These are phyloP conservation scores for Thelonectria olida DNA, from an alignment of 2,329 filamentous ascomycete genomes.

Conservation along the genomic window DNA sequence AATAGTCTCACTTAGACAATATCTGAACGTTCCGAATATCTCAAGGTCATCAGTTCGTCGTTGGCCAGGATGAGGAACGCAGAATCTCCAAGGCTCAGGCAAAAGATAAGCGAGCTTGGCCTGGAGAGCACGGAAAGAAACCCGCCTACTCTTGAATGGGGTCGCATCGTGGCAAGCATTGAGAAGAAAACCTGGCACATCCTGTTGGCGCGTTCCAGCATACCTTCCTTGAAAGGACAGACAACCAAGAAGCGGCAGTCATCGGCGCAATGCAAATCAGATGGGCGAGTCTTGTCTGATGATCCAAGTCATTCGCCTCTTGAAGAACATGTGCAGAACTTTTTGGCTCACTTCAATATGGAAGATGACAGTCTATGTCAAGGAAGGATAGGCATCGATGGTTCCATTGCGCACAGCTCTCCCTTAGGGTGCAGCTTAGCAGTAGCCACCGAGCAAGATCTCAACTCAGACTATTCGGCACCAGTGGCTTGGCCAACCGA, in stretches of 20 bases:
- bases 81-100: conserved; percentile 46
- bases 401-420: not conserved
- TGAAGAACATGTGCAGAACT: not conserved
- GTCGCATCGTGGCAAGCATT: conserved; percentile 11
- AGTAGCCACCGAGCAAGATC: not conserved
- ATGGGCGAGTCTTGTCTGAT: not conserved
- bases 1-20: conserved; percentile 34
- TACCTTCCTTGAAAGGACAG: conserved; percentile 17
- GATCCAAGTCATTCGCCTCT: not conserved
- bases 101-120: conserved; percentile 35
- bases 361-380: not conserved
- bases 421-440: not conserved
- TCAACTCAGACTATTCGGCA: not conserved
- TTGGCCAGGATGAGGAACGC: conserved; percentile 45
- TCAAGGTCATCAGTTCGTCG: conserved; percentile 43
- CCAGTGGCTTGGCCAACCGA: not conserved
- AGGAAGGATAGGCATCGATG: not conserved
- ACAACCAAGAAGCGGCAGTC: not conserved
- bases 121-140: too few species aligned
- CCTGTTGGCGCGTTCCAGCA: conserved; percentile 30
- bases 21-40: conserved; percentile 36
- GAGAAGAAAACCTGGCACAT: conserved; percentile 38
- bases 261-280: not conserved
- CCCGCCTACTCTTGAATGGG: not conserved
- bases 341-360: not conserved